Evolutionary conservation across 2,329 filamentous ascomycete genomes (phyloP), one percentile per base, ranked within the genome.

Genomic region (Pseudogymnoascus sp.): DNA sequence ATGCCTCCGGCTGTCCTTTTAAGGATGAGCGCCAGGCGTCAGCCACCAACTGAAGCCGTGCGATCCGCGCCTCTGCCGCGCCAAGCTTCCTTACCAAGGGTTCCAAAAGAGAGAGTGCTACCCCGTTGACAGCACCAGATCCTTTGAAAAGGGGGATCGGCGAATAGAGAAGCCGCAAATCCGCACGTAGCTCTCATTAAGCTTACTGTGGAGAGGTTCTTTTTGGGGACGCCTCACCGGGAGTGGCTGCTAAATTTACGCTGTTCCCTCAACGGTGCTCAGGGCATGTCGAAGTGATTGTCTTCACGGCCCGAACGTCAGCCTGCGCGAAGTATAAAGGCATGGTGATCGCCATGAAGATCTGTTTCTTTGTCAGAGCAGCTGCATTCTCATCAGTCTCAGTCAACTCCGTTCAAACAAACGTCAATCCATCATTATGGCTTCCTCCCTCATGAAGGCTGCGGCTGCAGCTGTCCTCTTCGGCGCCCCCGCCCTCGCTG

Each of bases 141-240:
- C 21, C 23, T n/a, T 54, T 16, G 8, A 54, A 54, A 31, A 14
- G 23, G 25, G n/a, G 4, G 48, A 31, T 54, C 48, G 48, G 25
- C 48, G 48, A 54, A 54, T 54, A 25, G 25, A 54, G 25, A 54
- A 16, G 48, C 48, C 48, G 48, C 48, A 54, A 54, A 31, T 54
- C 48, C 48, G 48, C 48, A 54, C 48, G 48, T 16, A 54, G 13
- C 48, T 54, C 7, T 6, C 13, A n/a, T 51, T 54, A 54, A 54
- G 48, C 48, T 54, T 54, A 54, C 48, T 16, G 25, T 54, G 48
- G 48, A 14, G 25, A 31, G 7, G 8, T 13, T 11, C 8, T 31
- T 54, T 54, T 14, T 54, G 48, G n/a, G 48, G 48, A 31, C 48
- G 48, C 48, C 48, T 54, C 48, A 10, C 4, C 25, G 48, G 48